Base-by-base conservation (phyloP, 805 yeast genomes). In the Ogataea degrootiae region DNA sequence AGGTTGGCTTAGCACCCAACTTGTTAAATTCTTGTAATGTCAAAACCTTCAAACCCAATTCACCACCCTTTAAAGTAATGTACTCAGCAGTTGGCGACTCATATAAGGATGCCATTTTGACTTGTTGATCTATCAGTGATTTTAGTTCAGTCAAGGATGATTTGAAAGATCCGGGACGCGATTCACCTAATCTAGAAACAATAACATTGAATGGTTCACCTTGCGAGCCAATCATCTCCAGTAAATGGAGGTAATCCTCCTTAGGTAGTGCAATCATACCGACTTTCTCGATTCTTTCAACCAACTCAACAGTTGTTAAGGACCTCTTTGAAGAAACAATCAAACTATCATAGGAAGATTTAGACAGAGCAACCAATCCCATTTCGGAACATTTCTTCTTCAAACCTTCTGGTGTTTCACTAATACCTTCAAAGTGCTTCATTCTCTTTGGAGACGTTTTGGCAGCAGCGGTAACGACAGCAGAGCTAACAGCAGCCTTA, bases 1-100 rank as follows among this genome's bases (percentile, higher is more conserved):
- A 16, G 17, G 52, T 34, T 7, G 49, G 53, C 1, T 44, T 40
- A 6, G 26, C 16, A 3, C 34, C 34, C 31, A 50, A 29, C 38
- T 37, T 37, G 3, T 34, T 33, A 34, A 43, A 47, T 22, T 46
- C 49, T 16, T 46, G 26, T 15, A 35, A 41, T 14, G 56, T 15
- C 39, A 60, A 5, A 3, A 56, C 47, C 5, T 36, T 45, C 33
- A 48, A 41, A 6, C 60, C 59, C 39, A 53, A 34, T 1, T 50
- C 51, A 2, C 44, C 45, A n/a, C 58, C 62, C 26, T 59, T 58
- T 26, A 57, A 53, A 9, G 48, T 39, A n/a, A 65, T 39, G 41
- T 64, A 65, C 5, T 62, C 69, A 6, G 42, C 37, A 8, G 64
- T 48, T 15, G 69, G 69, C 3, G 59, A 42, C 17, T 61, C 61